Evolutionary conservation across 2,329 filamentous ascomycete species (phyloP).

Genomic region (Penicillium sp.): DNA sequence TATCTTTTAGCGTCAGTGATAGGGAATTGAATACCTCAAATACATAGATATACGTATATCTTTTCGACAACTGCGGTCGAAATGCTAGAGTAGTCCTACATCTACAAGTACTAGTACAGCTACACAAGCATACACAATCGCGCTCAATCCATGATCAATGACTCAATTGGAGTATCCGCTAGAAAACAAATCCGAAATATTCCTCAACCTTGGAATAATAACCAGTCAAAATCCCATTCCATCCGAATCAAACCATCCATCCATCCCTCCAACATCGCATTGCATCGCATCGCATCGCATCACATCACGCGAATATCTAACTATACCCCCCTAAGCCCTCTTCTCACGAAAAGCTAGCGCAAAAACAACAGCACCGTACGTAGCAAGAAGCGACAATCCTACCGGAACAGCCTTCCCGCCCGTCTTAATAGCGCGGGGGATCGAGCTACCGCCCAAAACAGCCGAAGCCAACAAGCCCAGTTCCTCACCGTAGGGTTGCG

Average conservation of each 20-base stretch:
- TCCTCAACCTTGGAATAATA: no score
- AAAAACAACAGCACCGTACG: slow-evolving; percentile 79
- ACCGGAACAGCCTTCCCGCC: slow-evolving; percentile 79
- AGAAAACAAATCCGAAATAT: not conserved
- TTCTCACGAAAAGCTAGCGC: slow-evolving; percentile 65
- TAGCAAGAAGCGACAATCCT: slow-evolving; percentile 75
- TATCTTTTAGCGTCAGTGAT: slow-evolving; percentile 19
- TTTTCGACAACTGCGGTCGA: no score
- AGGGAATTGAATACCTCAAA: slow-evolving; percentile 14
- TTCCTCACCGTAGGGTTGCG: slow-evolving; percentile 81
- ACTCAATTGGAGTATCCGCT: not conserved
- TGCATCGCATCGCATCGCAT: no score
- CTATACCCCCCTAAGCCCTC: slow-evolving; percentile 24
- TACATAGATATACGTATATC: not conserved
- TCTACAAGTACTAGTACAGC: no score
- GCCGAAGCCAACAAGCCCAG: slow-evolving; percentile 84
- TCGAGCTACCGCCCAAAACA: slow-evolving; percentile 80
- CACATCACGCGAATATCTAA: not conserved
- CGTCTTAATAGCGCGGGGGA: slow-evolving; percentile 82
- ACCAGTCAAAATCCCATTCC: not conserved
- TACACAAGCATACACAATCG: no score
- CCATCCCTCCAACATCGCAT: no score
- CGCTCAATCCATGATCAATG: no score
- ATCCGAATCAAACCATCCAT: not conserved
- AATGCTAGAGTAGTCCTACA: no score